These are phyloP conservation scores for Scutellaria galericulata DNA, from an alignment of 257 asterid species.

Conservation along the genomic window DNA sequence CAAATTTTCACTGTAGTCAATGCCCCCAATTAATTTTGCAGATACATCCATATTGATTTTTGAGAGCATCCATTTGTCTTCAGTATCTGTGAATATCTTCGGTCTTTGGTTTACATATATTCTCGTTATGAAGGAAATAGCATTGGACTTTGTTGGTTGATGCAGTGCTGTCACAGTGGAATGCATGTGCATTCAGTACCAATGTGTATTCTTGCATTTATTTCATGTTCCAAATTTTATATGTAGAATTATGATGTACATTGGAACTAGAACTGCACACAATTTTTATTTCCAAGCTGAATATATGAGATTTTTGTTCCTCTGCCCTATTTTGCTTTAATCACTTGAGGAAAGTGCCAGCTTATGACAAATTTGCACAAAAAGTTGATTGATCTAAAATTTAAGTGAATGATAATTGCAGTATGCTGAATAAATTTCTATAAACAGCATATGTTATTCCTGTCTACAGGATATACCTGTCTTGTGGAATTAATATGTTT, in stretches of 20 bases:
- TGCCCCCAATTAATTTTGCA: constrained; percentile 1
- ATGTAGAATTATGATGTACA: background rate
- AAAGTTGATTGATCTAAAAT: background rate
- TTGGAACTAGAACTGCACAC: background rate
- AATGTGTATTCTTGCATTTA: background rate
- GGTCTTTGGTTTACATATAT: constrained; percentile 7
- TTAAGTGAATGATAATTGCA: background rate
- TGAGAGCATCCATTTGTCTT: background rate
- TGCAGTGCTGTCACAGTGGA: constrained; percentile 5
- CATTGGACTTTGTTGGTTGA: background rate
- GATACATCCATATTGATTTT: background rate
- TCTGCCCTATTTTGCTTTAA: background rate
- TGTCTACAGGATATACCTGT: background rate
- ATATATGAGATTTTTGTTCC: background rate
- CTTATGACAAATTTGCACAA: constrained; percentile 13
- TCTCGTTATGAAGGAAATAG: constrained; percentile 4
- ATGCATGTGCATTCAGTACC: background rate
- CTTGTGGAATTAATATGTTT: background rate
- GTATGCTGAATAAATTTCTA: background rate
- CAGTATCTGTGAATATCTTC: background rate
- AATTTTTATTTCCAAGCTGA: background rate
- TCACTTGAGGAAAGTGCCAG: background rate
- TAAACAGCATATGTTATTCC: no score
- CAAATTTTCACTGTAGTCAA: background rate
- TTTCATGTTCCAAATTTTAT: constrained; percentile 1